phyloP scores from a whole-genome alignment of 805 yeast species.

The Schwanniomyces pseudopolymorphus region DNA sequence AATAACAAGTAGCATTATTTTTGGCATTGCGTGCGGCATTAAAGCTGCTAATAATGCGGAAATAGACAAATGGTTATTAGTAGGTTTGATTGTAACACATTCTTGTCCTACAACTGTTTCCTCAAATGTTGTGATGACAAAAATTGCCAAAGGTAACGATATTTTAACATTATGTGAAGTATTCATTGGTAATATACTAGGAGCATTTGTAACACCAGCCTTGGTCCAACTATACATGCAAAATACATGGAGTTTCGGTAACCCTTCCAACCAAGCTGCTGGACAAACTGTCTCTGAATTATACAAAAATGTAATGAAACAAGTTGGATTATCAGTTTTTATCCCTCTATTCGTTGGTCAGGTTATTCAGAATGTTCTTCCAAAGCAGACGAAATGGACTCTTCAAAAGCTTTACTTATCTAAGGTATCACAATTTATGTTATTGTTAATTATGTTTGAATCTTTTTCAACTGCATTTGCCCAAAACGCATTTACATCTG shows the following conservation, averaged over 20 bases:
- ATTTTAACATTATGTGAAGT: constrained; percentile 80
- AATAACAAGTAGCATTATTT: constrained; percentile 68
- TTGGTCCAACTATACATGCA: constrained; percentile 66
- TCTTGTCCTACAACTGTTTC: constrained; percentile 91
- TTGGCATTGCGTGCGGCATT: constrained; percentile 70
- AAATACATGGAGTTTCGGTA: constrained; percentile 71
- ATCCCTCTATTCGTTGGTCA: constrained; percentile 90
- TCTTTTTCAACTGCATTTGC: constrained; percentile 87
- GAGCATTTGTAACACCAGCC: constrained; percentile 88
- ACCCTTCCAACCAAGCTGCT: constrained; percentile 56
- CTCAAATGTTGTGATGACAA: constrained; percentile 91
- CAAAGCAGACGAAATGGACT: constrained; percentile 62
- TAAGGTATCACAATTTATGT: constrained; percentile 79
- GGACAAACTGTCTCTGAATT: constrained; percentile 51
- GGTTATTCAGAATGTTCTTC: constrained; percentile 67
- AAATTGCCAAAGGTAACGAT: constrained; percentile 81
- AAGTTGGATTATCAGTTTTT: constrained; percentile 79
- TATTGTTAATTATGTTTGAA: constrained; percentile 71
- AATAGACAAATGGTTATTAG: constrained; percentile 76
- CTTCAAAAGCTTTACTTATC: constrained; percentile 55
- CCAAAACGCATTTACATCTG: constrained; percentile 73
- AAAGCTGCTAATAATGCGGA: constrained; percentile 52
- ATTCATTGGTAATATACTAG: constrained; percentile 77
- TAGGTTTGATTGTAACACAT: constrained; percentile 79
- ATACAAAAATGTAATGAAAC: constrained; percentile 80